Evolutionary conservation across 139 green algal genomes (phyloP).

Genomic region (Edaphochlamys debaryana): DNA sequence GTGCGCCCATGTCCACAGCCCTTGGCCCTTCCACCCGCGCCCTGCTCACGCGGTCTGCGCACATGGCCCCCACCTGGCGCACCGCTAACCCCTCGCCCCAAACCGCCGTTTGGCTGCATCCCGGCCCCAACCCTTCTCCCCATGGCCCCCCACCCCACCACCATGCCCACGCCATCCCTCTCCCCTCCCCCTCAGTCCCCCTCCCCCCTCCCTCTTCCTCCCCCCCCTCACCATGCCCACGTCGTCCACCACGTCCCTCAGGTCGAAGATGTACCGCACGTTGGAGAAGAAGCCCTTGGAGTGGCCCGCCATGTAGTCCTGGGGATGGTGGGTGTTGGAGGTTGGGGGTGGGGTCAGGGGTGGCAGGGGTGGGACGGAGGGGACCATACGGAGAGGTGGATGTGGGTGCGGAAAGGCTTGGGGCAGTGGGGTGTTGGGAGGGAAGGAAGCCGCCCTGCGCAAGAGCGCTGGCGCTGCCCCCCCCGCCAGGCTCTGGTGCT

Average conservation of each 20-base stretch:
- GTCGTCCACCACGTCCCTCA: conserved; percentile 83
- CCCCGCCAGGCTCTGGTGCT: no score
- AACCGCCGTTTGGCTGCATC: no score
- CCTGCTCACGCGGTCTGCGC: no score
- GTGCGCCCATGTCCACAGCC: no score
- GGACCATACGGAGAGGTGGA: not conserved
- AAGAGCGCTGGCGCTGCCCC: no score
- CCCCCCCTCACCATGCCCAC: conserved; percentile 53
- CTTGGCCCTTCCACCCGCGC: conserved; percentile 41
- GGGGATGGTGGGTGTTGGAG: not conserved
- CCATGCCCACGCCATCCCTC: no score
- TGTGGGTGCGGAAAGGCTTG: not conserved
- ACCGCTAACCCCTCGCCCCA: no score
- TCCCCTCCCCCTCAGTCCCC: conserved; percentile 71
- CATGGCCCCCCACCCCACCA: no score
- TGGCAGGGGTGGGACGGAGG: not conserved
- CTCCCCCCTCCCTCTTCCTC: no score
- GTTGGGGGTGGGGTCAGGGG: not conserved
- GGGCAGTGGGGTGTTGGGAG: not conserved
- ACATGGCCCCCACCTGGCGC: no score
- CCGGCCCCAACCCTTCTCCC: no score
- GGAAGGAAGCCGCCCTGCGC: no score
- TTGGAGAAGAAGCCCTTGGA: conserved; percentile 79
- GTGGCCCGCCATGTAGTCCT: conserved; percentile 76
- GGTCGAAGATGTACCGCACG: conserved; percentile 87